A percentile compares a stretch with the other conserved stretches of the same genome.
Evolutionary conservation across 148 eudicot genomes (phyloP).

Genomic region (Diospyros lotus): DNA sequence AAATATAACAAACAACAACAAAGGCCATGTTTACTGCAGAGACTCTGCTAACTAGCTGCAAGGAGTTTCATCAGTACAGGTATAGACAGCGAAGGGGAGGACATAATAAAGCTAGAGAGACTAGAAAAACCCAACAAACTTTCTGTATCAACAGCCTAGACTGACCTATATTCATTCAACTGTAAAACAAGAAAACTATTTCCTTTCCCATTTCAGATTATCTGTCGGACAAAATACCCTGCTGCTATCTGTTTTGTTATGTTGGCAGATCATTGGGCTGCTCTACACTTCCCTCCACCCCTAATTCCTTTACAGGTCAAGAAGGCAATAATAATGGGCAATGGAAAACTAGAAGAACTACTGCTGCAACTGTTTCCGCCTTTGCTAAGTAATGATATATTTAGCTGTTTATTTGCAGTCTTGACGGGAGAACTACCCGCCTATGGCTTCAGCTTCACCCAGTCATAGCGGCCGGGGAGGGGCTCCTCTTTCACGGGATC

Average conservation of each 20-base stretch:
- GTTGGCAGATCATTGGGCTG: conserved; percentile 29
- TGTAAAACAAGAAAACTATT: conserved; percentile 5
- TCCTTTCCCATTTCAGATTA: conserved; percentile 17
- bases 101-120: conserved; percentile 2
- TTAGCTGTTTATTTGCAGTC: too few species aligned
- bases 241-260: conserved; percentile 31
- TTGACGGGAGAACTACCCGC: neutral
- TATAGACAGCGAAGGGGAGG: conserved; percentile 24
- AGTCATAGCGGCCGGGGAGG: conserved; percentile 49
- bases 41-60: conserved; percentile 19
- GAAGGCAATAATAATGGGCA: conserved; percentile 15
- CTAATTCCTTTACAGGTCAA: conserved; percentile 38
- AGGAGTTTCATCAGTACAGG: conserved; percentile 23
- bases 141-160: conserved; percentile 16
- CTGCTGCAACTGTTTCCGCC: conserved; percentile 13
- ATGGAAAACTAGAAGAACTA: conserved; percentile 5
- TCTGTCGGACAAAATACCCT: conserved; percentile 29
- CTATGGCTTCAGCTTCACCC: conserved; percentile 36
- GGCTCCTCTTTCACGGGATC: conserved; percentile 49
- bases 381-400: neutral
- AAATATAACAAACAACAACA: too few species aligned
- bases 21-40: neutral
- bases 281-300: conserved; percentile 25
- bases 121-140: conserved; percentile 8
- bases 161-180: conserved; percentile 12